Evolutionary conservation across 1,139 yeast species (phyloP), one percentile per base, ranked within the genome.

Genomic region (Geotrichum klebahnii): DNA sequence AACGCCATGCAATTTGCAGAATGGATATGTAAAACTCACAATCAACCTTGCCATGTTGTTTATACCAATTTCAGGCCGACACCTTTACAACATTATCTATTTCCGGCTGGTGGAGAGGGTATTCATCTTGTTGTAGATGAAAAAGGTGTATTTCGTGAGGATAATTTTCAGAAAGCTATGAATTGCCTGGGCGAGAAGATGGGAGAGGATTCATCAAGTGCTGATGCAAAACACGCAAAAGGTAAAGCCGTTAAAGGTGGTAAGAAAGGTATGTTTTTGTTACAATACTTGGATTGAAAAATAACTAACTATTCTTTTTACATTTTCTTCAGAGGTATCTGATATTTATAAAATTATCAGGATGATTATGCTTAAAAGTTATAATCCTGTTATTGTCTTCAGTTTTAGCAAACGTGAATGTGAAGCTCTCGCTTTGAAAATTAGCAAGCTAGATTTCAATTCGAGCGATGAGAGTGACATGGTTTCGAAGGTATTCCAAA

Each of bases 31-130:
- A 84, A 87, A 62, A 90, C 84, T 51, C 99, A 94, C 65, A 77
- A 80, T 41, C 98, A 94, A 68, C 98, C 98, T 1, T 94, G 98
- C 66, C 98, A 94, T 68, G 96, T 94, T 67, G 98, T 94, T 22
- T 94, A 94, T 67, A 94, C 99, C 1, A 96, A 94, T 70, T 94
- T 90, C 77, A 82, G 99, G 68, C 99, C 99, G 23, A 94, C 98
- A 8, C 99, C 99, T 2, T 75, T 94, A 58, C 98, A 94, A 68
- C 98, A 92, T 71, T 94, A 92, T 63, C 74, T 92, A 53, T 94
- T 92, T 73, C 98, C 98, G 19, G 95, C 96, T 28, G 95, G 90
- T 50, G 97, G 98, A 51, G 95, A 87, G 66, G 99, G 98, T 52
- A 94, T 94, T 53, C 96, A 92, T 67, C 76, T 94, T 59, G 98